phyloP scores from a whole-genome alignment of 208 protist genomes.

The Wallacemonas sp. region DNA sequence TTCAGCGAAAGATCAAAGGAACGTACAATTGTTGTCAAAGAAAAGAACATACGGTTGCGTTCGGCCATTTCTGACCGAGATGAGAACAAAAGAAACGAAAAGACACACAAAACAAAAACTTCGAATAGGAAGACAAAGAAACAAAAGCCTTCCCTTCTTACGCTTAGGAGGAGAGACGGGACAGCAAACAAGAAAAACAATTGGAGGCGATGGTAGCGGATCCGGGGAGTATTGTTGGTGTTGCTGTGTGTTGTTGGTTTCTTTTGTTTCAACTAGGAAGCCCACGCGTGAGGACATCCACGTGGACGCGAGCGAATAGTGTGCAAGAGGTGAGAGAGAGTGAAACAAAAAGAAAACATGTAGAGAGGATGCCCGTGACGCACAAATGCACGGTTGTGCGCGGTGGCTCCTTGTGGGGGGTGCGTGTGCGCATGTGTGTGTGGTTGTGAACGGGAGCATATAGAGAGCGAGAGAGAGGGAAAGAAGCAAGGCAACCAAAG shows the following conservation, averaged over 20 bases:
- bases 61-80: neutral
- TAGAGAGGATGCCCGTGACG: too few species aligned
- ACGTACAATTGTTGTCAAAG: too few species aligned
- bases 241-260: constrained; percentile 17
- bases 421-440: neutral
- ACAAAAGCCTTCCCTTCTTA: too few species aligned
- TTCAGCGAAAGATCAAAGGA: too few species aligned
- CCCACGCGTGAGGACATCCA: constrained; percentile 15
- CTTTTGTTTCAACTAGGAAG: too few species aligned
- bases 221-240: neutral
- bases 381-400: neutral
- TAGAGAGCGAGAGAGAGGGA: neutral
- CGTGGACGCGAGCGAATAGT: neutral
- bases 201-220: neutral
- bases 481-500: constrained; percentile 1
- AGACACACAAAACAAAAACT: neutral
- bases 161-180: too few species aligned
- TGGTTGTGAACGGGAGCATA: neutral
- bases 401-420: too few species aligned
- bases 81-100: neutral
- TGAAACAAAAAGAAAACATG: constrained; percentile 16
- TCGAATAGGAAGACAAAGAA: constrained; percentile 7
- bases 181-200: too few species aligned
- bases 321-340: too few species aligned
- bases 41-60: neutral